Conservation (phyloP, 177 flowering plant genomes). For the Tripterygium wilfordii region DNA sequence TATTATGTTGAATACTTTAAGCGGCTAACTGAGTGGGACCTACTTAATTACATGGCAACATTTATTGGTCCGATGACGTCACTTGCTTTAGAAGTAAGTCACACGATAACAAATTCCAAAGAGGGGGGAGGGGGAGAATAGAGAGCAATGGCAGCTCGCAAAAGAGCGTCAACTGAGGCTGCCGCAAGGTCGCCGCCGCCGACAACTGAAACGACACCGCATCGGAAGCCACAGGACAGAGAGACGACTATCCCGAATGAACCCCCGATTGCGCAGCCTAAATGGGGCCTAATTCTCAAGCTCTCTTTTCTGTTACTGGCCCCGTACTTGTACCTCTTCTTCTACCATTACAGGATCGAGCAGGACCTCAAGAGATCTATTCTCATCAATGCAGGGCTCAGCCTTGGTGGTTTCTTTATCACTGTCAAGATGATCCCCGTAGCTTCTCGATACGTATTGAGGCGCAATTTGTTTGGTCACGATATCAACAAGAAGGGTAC, state of each 20-base stretch:
- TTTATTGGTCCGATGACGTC: too few species aligned
- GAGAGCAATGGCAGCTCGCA: constrained; percentile 48
- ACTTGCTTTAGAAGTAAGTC: too few species aligned
- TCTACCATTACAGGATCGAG: constrained; percentile 58
- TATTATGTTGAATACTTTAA: too few species aligned
- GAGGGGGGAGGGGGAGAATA: constrained; percentile 10
- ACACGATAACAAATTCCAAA: neutral
- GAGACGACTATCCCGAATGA: constrained; percentile 13
- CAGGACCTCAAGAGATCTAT: constrained; percentile 57
- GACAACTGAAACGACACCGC: neutral
- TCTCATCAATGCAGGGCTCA: constrained; percentile 53
- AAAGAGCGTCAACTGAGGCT: constrained; percentile 26
- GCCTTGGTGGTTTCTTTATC: constrained; percentile 61
- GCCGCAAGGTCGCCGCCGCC: neutral
- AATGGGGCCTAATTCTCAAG: constrained; percentile 26
- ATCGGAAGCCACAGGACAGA: too few species aligned
- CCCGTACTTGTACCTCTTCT: constrained; percentile 56
- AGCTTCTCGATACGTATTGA: constrained; percentile 59
- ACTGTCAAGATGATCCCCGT: constrained; percentile 70
- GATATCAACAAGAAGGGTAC: constrained; percentile 94
- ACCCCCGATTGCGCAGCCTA: constrained; percentile 48
- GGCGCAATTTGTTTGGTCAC: constrained; percentile 69
- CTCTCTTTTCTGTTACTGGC: constrained; percentile 32
- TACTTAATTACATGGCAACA: too few species aligned
- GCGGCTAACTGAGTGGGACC: too few species aligned